Percentiles rank a stretch among this genome's conserved stretches.
Evolutionary conservation across 2,329 filamentous ascomycete species (phyloP).

Genomic region (Lecanicillium sp.): DNA sequence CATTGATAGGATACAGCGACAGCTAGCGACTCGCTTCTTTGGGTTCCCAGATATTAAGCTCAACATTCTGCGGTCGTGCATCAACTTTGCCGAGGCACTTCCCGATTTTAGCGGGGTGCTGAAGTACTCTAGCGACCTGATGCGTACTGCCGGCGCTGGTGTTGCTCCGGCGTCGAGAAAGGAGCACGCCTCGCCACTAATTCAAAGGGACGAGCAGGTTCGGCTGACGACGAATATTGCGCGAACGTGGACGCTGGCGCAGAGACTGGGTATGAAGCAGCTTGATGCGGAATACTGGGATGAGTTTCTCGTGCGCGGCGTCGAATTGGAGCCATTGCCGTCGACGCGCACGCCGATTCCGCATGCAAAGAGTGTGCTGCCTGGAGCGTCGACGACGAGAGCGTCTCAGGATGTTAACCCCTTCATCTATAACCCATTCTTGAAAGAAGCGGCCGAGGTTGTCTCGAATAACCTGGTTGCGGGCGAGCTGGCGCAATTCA

Average conservation of each 20-base stretch:
- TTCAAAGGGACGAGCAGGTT: slow-evolving; percentile 76
- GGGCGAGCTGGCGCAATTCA: slow-evolving; percentile 69
- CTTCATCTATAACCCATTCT: slow-evolving; percentile 92
- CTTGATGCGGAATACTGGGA: slow-evolving; percentile 91
- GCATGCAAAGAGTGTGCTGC: slow-evolving; percentile 50
- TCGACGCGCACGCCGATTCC: slow-evolving; percentile 55
- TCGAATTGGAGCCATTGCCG: slow-evolving; percentile 60
- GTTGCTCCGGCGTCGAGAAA: slow-evolving; percentile 64
- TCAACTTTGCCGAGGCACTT: slow-evolving; percentile 87
- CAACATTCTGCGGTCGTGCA: slow-evolving; percentile 80
- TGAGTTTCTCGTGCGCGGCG: slow-evolving; percentile 77
- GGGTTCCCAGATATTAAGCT: slow-evolving; percentile 77
- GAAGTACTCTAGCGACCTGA: slow-evolving; percentile 73
- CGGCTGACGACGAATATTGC: slow-evolving; percentile 79
- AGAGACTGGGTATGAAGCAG: slow-evolving; percentile 61
- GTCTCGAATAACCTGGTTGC: slow-evolving; percentile 66
- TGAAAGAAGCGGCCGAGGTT: slow-evolving; percentile 57
- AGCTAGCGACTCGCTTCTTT: slow-evolving; percentile 55
- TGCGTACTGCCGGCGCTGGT: slow-evolving; percentile 75
- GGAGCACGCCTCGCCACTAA: slow-evolving; percentile 61
- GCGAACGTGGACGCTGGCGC: slow-evolving; percentile 71
- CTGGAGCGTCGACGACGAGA: slow-evolving; percentile 39
- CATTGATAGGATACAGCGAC: slow-evolving; percentile 50
- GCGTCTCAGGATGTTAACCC: slow-evolving; percentile 63
- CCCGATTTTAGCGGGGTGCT: slow-evolving; percentile 90